These are phyloP conservation scores for Penicillium concentricum DNA, from an alignment of 2,329 filamentous ascomycete species.

Conservation along the genomic window DNA sequence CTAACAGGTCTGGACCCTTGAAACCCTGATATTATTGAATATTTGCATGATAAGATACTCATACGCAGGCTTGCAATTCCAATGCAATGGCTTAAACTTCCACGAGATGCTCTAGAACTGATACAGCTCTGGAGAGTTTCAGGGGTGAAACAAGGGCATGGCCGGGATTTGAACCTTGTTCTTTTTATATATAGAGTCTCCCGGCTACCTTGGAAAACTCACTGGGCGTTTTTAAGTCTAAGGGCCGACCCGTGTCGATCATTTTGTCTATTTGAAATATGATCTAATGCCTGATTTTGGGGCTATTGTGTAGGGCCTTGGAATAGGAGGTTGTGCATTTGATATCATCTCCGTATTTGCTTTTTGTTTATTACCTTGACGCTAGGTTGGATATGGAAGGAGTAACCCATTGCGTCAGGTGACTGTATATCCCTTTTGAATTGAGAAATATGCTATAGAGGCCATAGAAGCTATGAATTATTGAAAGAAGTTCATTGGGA, in stretches of 20 bases:
- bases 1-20: not conserved
- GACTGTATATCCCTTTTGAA: not conserved
- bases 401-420: not conserved
- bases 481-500: not conserved
- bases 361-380: not conserved
- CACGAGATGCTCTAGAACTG: too few relatives aligned
- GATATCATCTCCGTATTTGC: not conserved
- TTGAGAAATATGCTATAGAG: not conserved
- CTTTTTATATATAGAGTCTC: not conserved
- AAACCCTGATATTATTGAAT: too few relatives aligned
- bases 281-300: not conserved
- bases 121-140: too few relatives aligned
- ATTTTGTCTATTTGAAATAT: not conserved
- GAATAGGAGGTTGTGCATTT: too few relatives aligned
- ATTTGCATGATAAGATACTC: too few relatives aligned
- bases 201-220: not conserved
- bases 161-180: not conserved
- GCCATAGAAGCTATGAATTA: not conserved
- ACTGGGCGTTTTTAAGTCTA: not conserved
- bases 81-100: too few relatives aligned
- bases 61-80: too few relatives aligned
- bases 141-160: not conserved
- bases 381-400: not conserved
- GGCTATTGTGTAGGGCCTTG: not conserved
- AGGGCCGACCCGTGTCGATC: conserved; percentile 11